Base-by-base conservation (phyloP, 2,329 filamentous ascomycete species). In the Myriosclerotinia curreyana region DNA sequence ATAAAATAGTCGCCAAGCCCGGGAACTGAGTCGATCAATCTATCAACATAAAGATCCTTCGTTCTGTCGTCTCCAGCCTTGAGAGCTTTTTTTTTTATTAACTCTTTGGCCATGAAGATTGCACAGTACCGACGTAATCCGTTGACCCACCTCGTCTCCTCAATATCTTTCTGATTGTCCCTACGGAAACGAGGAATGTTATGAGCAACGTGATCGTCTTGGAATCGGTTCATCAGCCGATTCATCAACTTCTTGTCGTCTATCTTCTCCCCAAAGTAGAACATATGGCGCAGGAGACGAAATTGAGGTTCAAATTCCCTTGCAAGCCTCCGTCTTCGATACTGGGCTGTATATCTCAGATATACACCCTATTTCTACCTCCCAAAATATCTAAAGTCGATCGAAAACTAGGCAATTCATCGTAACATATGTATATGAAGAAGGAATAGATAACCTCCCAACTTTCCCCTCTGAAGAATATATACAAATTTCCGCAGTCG, bases 301-400 rank as follows among this genome's bases (percentile, higher is more conserved):
- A 3, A 2, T 14, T 28, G 36, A n/a, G 8, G 6, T 28, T 25
- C 7, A 15, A 54, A 54, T 17, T 8, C 22, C 52, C 3, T 8
- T 11, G 6, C 28, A 5, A 31, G 28, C 28, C 28, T 31, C 28
- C 28, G 5, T 31, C 28, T 31, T 31, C 2, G 4, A 31, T 31
- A 5, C 28, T 31, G 5, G 5, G 2, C 28, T 5, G 28, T 31
- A 31, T 4, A 5, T 6, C 28, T 2, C 28, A n/a, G n/a, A n/a
- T n/a, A n/a, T n/a, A n/a, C n/a, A 31, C 28, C 28, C 28, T 31
- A 31, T 14, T 38, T 12, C 12, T 2, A 15, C 5, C 31, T n/a
- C 12, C 6, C 12, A 14, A 14, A 38, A 38, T 22, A 1, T 22
- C 12, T 38, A 14, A 8, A 0, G 14, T 12, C 5, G 0, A 15